Percentiles rank a stretch among this genome's conserved stretches.
Evolutionary conservation across 768 basidiomycete species (phyloP).

Genomic region (Termitomyces sp.): DNA sequence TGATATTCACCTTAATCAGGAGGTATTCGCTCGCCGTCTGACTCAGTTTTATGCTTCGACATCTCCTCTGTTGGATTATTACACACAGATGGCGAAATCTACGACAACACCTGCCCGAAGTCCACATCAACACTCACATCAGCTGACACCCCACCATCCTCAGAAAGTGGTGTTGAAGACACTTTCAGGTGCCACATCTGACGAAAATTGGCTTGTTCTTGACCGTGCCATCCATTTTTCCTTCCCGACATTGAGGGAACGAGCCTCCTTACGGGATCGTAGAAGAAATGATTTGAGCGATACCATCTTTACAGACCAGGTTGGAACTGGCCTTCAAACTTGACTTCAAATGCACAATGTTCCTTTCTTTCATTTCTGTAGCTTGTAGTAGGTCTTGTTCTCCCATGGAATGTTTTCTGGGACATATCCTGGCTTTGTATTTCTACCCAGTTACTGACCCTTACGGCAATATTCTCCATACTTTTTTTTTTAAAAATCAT

Average conservation of each 20-base stretch:
- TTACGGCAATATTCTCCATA: not conserved
- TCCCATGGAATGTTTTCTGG: not conserved
- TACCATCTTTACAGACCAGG: conserved; percentile 37
- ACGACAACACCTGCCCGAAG: conserved; percentile 23
- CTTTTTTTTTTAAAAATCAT: not conserved
- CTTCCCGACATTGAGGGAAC: conserved; percentile 60
- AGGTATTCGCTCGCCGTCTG: conserved; percentile 74
- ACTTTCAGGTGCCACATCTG: conserved; percentile 70
- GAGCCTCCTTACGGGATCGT: conserved; percentile 34
- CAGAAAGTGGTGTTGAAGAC: conserved; percentile 52
- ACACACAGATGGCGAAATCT: conserved; percentile 27
- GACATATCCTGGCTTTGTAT: conserved; percentile 7
- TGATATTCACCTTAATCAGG: conserved; percentile 36
- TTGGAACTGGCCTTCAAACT: conserved; percentile 16
- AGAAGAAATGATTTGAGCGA: conserved; percentile 54
- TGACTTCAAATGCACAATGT: not conserved
- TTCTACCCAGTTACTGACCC: conserved; percentile 5
- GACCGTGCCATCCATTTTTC: conserved; percentile 54
- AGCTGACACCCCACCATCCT: conserved; percentile 41
- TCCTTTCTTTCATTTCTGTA: conserved; percentile 6
- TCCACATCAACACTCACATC: conserved; percentile 46
- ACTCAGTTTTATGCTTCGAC: conserved; percentile 76
- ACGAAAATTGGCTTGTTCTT: conserved; percentile 88
- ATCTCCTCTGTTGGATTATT: conserved; percentile 77
- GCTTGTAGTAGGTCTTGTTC: not conserved